Evolutionary conservation across 2,329 filamentous ascomycete genomes (phyloP).

Genomic region (Hypoxylon sp.): DNA sequence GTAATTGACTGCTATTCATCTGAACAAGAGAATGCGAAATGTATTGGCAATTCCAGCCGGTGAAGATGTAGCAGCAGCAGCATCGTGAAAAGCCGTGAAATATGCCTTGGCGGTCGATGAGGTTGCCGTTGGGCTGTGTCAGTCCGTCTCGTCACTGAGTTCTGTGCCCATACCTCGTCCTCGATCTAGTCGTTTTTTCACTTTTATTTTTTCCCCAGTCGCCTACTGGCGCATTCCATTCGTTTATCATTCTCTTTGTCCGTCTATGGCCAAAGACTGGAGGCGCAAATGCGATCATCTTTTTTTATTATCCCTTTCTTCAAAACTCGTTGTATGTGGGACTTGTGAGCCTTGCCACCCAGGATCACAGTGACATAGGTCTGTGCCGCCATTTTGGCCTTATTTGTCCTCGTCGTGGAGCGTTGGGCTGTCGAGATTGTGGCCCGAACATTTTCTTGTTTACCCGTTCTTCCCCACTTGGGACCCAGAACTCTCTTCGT

Average conservation of each 20-base stretch:
- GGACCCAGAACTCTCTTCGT: slow-evolving; percentile 30
- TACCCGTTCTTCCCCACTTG: slow-evolving; percentile 43
- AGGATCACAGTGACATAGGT: slow-evolving; percentile 26
- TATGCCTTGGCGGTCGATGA: slow-evolving; percentile 33
- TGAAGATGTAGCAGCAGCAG: slow-evolving; percentile 22
- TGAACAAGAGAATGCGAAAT: background rate
- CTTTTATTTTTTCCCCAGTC: slow-evolving; percentile 2
- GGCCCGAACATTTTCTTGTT: slow-evolving; percentile 46
- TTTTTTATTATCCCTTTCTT: background rate
- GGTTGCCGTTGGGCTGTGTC: slow-evolving; percentile 22
- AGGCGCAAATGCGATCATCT: background rate
- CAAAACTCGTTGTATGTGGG: slow-evolving; percentile 18
- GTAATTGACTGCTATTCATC: slow-evolving; percentile 6
- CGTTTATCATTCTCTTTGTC: slow-evolving; percentile 2
- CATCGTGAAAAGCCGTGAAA: slow-evolving; percentile 34
- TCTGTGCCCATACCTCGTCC: slow-evolving; percentile 10
- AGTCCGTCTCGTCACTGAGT: slow-evolving; percentile 16
- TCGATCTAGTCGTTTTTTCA: slow-evolving; percentile 16
- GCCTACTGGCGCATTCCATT: slow-evolving; percentile 14
- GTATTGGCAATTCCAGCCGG: slow-evolving; percentile 23
- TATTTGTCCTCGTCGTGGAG: slow-evolving; percentile 37
- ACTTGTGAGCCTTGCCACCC: slow-evolving; percentile 32
- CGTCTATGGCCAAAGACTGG: background rate
- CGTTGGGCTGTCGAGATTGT: slow-evolving; percentile 44
- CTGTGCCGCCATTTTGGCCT: slow-evolving; percentile 38